A percentile compares a stretch with the other conserved stretches of the same genome.
These are phyloP conservation scores for Phaeolepiota aurea DNA, from an alignment of 768 basidiomycete genomes.

Conservation along the genomic window DNA sequence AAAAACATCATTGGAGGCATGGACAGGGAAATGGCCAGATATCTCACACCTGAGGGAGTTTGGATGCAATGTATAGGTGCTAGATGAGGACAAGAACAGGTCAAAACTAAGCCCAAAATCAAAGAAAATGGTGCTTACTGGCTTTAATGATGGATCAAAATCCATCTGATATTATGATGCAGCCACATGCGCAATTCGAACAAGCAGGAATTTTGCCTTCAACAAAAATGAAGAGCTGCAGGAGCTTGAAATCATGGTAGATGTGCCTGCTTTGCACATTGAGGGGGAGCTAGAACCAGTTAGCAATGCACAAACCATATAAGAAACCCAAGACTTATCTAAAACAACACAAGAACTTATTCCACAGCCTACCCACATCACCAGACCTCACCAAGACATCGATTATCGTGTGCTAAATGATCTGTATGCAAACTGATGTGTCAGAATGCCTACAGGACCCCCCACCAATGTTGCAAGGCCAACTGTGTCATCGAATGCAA, in stretches of 20 bases:
- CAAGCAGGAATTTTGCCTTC: slow-evolving; percentile 17
- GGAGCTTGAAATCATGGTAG: slow-evolving; percentile 4
- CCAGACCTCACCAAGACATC: background rate
- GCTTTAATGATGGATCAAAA: slow-evolving; percentile 15
- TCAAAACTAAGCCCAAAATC: slow-evolving; percentile 13
- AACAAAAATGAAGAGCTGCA: slow-evolving; percentile 10
- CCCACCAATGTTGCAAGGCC: background rate
- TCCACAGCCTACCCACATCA: background rate
- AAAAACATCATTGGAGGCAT: slow-evolving; percentile 15
- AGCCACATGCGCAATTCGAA: slow-evolving; percentile 10
- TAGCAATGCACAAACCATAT: background rate
- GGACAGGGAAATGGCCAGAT: slow-evolving; percentile 9
- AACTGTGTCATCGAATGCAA: background rate
- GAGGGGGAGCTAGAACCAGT: slow-evolving; percentile 12
- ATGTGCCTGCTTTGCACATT: slow-evolving; percentile 8
- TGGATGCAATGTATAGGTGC: slow-evolving; percentile 16
- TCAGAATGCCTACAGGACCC: background rate
- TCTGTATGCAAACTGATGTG: background rate
- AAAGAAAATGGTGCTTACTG: slow-evolving; percentile 13
- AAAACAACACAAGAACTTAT: background rate
- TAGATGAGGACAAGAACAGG: slow-evolving; percentile 8
- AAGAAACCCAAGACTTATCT: background rate
- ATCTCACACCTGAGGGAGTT: slow-evolving; percentile 16
- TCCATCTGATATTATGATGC: slow-evolving; percentile 16
- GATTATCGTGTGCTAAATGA: background rate